Evolutionary conservation across 1,139 yeast species (phyloP).

Genomic region (Suhomyces yuchorum): DNA sequence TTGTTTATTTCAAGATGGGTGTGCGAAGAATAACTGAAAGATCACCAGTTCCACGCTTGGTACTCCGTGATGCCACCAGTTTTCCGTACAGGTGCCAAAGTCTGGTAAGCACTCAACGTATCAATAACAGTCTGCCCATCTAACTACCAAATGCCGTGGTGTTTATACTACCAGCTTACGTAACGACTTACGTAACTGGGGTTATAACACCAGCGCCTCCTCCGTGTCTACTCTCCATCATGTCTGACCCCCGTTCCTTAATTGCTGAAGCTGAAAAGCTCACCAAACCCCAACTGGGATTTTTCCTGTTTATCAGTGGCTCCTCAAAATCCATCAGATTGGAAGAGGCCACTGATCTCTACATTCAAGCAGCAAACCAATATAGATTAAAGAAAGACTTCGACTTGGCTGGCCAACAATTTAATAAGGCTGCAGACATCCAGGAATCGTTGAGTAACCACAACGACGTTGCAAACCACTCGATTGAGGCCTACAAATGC

Average conservation of each 20-base stretch:
- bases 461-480: slow-evolving; percentile 90
- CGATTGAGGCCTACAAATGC: slow-evolving; percentile 89
- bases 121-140: too few relatives aligned
- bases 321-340: slow-evolving; percentile 64
- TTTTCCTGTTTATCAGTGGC: slow-evolving; percentile 70
- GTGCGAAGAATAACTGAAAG: neutral
- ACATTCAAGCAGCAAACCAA: slow-evolving; percentile 86
- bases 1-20: neutral
- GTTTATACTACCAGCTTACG: too few relatives aligned
- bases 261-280: slow-evolving; percentile 50
- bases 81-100: too few relatives aligned
- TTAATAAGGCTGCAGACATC: slow-evolving; percentile 80
- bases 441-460: slow-evolving; percentile 75
- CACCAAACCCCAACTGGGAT: slow-evolving; percentile 69
- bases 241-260: slow-evolving; percentile 45
- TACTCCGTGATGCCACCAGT: neutral
- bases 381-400: slow-evolving; percentile 76
- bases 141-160: too few relatives aligned
- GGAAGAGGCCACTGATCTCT: slow-evolving; percentile 92
- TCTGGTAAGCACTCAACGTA: too few relatives aligned
- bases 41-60: neutral
- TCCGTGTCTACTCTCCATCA: slow-evolving; percentile 3
- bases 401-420: slow-evolving; percentile 75
- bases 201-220: neutral
- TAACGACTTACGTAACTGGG: neutral